Evolutionary conservation across 495 filamentous ascomycete genomes (phyloP), one percentile per base, ranked within the genome.

Genomic region (Aspergillus olivimuriae): DNA sequence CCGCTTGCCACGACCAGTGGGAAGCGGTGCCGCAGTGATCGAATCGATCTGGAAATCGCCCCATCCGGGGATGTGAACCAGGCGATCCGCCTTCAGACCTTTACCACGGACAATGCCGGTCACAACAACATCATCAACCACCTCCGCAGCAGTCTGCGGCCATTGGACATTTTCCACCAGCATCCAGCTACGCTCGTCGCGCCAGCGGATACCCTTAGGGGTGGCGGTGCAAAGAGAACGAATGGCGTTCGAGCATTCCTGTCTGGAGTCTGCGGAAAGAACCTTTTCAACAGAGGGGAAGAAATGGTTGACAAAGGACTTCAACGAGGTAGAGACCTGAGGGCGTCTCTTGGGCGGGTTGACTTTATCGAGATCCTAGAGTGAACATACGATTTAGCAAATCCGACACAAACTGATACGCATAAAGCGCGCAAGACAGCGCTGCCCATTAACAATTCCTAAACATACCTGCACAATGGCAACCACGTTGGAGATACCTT

Each of bases 141-240:
- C 60, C 28, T 67, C 62, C 4, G 56, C 40, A 21, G 72, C 75
- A 4, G 63, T 66, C 8, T 75, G 71, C 9, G 75, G 71, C 78
- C 85, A 92, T 54, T 76, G 60, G 15, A 95, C 74, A 39, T 87
- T 77, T 49, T 98, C 91, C 6, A 89, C 80, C 18, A 94, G 69
- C 82, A 98, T 87, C 84, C 91, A 98, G 50, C 87, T 91, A 47
- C 92, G 74, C 46, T 94, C 83, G 46, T 97, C 94, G 53, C 94
- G 79, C 92, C 92, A 98, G 34, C 79, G 72, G 15, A 98, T 76
- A 7, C 94, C 94, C 63, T 94, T 96, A 17, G 94, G 91, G 8
- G 80, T 88, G 4, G 81, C 83, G 41, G 83, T 94, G 65, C 92
- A 98, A 12, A 98, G 65, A 15, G 87, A 89, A 16, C 94, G 80